Percentiles rank a stretch among this genome's conserved stretches.
Evolutionary conservation across 2,329 filamentous ascomycete genomes (phyloP).

Genomic region (Penicillium crustosum): DNA sequence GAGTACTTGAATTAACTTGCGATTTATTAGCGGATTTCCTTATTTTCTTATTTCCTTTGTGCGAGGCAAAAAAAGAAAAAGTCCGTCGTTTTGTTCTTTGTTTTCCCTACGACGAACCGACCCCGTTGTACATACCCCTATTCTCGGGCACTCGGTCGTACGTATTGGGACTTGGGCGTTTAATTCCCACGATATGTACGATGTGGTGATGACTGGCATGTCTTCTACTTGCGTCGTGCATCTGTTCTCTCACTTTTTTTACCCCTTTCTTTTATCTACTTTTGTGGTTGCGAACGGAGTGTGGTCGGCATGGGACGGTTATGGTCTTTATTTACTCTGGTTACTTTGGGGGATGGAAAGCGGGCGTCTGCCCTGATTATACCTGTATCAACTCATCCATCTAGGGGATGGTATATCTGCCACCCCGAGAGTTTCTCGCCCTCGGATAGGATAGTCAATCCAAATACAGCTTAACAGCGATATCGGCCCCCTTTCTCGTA

Average conservation of each 20-base stretch:
- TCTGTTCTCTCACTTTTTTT: constrained; percentile 23
- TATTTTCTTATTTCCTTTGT: constrained; percentile 25
- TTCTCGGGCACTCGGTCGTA: constrained; percentile 24
- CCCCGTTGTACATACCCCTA: constrained; percentile 26
- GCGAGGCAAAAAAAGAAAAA: constrained; percentile 32
- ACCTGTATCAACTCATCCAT: constrained; percentile 15
- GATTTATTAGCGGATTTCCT: constrained; percentile 13
- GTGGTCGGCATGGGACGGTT: constrained; percentile 33
- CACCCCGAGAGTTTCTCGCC: background rate
- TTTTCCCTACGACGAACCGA: constrained; percentile 27
- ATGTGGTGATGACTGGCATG: constrained; percentile 24
- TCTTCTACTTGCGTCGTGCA: constrained; percentile 23
- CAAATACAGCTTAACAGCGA: constrained; percentile 11
- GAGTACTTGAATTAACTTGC: constrained; percentile 29
- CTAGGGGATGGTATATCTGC: constrained; percentile 9
- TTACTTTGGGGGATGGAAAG: constrained; percentile 1
- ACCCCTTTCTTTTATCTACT: constrained; percentile 21
- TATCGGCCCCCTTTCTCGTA: background rate
- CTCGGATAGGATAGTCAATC: constrained; percentile 12
- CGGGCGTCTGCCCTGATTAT: constrained; percentile 10
- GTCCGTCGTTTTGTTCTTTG: constrained; percentile 26
- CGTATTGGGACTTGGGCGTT: constrained; percentile 21
- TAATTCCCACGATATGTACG: constrained; percentile 27
- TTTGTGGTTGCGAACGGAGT: constrained; percentile 30
- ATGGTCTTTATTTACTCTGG: constrained; percentile 21